Evolutionary conservation across 257 asterid genomes (phyloP), one percentile per base, ranked within the genome.

Genomic region (Nicotiana sylvestris): DNA sequence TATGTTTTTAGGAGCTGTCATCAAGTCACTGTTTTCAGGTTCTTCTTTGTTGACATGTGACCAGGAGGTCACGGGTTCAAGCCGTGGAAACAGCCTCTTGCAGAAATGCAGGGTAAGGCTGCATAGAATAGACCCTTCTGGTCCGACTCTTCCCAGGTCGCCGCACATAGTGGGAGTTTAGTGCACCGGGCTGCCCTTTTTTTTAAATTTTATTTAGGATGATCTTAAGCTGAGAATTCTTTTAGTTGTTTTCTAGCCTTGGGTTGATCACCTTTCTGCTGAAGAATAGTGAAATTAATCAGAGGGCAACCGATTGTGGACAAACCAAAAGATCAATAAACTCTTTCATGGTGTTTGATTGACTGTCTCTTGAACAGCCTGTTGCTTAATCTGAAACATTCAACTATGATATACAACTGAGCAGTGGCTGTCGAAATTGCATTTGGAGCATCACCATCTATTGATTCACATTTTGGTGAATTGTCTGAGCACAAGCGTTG

Each of bases 261-360:
- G 32, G n/a, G 33, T n/a, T 69, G 11, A 68, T 18, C 76, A 67
- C 16, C 30, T 67, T 68, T 68, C 17, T 68, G n/a, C 56, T 4
- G 11, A 68, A 49, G 56, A 68, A 68, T 68, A 68, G 56, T 9
- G 56, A 37, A 37, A 68, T 17, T 68, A 37, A 7, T 60, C 32
- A 60, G 15, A n/a, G 32, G 64, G 11, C 67, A 61, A n/a, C 25
- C 9, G n/a, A 39, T 58, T 58, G 29, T 58, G 65, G 65, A 18
- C 27, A 58, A 69, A 4, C 57, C 11, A 55, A 69, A 69, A 39
- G n/a, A 69, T 39, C 33, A 69, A 61, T 39, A n/a, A 69, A 39
- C 33, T 69, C 56, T 69, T 69, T 39, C 77, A n/a, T n/a, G 56
- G 57, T 69, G 77, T 69, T 69, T 69, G 78, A 6, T 39, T 69